Evolutionary conservation across 805 yeast species (phyloP).

Genomic region (Brettanomyces naardenensis): DNA sequence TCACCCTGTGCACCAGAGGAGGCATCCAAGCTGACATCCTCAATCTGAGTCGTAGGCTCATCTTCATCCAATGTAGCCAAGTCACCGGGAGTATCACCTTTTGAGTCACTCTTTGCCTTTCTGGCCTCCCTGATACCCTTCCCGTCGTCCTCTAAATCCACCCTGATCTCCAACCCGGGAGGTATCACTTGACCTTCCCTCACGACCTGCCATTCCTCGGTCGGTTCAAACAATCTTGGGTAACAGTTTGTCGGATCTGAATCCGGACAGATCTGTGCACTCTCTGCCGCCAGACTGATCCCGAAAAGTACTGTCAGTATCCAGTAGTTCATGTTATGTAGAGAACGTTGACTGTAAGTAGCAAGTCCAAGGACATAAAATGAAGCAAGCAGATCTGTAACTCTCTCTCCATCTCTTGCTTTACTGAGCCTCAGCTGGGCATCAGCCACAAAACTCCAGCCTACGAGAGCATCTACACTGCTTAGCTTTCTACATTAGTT

Average conservation of each 20-base stretch:
- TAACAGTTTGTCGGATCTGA: slow-evolving; percentile 44
- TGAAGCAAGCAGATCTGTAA: too few species aligned
- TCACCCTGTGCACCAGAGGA: not conserved
- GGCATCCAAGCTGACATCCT: not conserved
- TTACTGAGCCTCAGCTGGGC: too few species aligned
- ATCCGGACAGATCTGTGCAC: slow-evolving; percentile 31
- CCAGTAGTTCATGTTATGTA: too few species aligned
- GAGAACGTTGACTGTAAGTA: not conserved
- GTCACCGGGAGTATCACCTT: slow-evolving; percentile 12
- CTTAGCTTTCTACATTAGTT: too few species aligned
- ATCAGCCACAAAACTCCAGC: too few species aligned
- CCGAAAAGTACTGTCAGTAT: too few species aligned
- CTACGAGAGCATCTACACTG: too few species aligned
- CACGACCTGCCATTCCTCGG: slow-evolving; percentile 60
- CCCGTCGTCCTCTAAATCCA: slow-evolving; percentile 60
- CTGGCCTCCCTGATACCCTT: slow-evolving; percentile 78
- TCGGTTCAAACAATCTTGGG: slow-evolving; percentile 55
- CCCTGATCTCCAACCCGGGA: slow-evolving; percentile 66
- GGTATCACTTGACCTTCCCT: slow-evolving; percentile 72
- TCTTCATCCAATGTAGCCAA: not conserved
- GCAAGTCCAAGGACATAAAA: too few species aligned
- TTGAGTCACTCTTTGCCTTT: slow-evolving; percentile 14
- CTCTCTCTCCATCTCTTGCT: too few species aligned
- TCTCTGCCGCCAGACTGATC: too few species aligned
- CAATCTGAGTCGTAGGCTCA: too few species aligned